Conservation (phyloP, 257 asterid genomes). For the Cordia subcordata region DNA sequence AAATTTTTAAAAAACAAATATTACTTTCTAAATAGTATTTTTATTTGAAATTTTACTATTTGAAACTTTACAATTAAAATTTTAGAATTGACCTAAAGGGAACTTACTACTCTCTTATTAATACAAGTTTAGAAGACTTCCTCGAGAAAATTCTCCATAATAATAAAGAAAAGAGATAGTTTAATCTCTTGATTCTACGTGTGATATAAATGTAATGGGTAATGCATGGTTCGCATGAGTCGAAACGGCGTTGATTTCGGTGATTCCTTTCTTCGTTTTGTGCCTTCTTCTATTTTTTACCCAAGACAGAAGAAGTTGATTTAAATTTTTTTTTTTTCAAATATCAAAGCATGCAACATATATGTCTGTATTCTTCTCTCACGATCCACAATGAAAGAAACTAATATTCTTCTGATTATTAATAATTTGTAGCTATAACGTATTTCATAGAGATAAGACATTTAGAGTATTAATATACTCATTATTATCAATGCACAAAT, state of each 20-base stretch:
- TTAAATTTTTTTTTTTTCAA: constrained; percentile 6
- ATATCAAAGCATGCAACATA: constrained; percentile 34
- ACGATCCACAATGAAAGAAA: constrained; percentile 28
- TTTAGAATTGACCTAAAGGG: too few relatives aligned
- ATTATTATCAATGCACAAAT: constrained; percentile 1
- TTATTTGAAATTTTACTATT: too few relatives aligned
- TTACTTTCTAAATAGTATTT: too few relatives aligned
- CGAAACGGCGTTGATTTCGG: constrained; percentile 81
- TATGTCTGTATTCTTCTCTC: constrained; percentile 13
- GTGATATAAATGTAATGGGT: constrained; percentile 11
- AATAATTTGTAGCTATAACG: constrained; percentile 21
- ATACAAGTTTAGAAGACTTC: too few relatives aligned
- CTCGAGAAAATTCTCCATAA: too few relatives aligned
- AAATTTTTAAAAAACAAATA: too few relatives aligned
- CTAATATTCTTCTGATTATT: constrained; percentile 45
- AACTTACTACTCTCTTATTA: too few relatives aligned
- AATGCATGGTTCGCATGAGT: constrained; percentile 49
- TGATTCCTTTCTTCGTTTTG: constrained; percentile 54
- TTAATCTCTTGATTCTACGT: background rate
- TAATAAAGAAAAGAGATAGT: background rate
- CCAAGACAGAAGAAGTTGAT: constrained; percentile 4
- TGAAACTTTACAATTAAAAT: too few relatives aligned
- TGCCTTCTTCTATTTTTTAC: constrained; percentile 27
- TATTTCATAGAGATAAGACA: background rate
- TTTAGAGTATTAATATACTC: background rate